Conservation (phyloP, 2,329 filamentous ascomycete species). For the Monosporascus sp. region DNA sequence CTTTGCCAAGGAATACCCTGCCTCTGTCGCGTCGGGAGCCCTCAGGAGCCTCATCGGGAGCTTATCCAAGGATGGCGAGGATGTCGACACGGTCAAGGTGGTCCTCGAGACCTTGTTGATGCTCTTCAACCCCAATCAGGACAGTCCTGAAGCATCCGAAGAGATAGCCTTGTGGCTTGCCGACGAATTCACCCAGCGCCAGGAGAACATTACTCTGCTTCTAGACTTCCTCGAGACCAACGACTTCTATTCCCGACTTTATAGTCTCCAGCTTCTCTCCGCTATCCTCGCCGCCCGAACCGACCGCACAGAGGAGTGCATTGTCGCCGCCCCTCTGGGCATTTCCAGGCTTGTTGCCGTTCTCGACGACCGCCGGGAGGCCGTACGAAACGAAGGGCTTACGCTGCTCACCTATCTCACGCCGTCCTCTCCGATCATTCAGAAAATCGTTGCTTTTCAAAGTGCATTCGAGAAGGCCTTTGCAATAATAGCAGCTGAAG, state of each 20-base stretch:
- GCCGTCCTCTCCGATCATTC: conserved; percentile 77
- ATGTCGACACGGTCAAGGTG: conserved; percentile 93
- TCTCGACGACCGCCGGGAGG: conserved; percentile 80
- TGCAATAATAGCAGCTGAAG: conserved; percentile 73
- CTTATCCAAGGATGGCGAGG: conserved; percentile 80
- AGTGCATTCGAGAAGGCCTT: conserved; percentile 89
- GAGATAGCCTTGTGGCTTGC: conserved; percentile 95
- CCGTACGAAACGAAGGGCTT: conserved; percentile 81
- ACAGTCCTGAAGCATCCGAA: conserved; percentile 86
- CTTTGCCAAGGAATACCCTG: conserved; percentile 94
- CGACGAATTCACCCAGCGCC: conserved; percentile 94
- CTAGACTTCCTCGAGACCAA: conserved; percentile 81
- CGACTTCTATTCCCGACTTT: conserved; percentile 88
- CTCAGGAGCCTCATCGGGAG: conserved; percentile 81
- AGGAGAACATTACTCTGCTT: conserved; percentile 91
- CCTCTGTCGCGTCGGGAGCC: conserved; percentile 91
- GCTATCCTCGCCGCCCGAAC: conserved; percentile 81
- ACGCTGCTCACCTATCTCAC: conserved; percentile 85
- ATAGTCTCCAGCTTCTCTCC: conserved; percentile 82
- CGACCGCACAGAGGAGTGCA: conserved; percentile 89
- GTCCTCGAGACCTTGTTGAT: conserved; percentile 92
- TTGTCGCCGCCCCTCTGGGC: conserved; percentile 82
- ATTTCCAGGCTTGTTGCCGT: conserved; percentile 79
- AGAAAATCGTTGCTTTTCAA: conserved; percentile 93
- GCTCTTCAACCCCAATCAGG: conserved; percentile 70